Percentiles rank a stretch among this genome's conserved stretches.
phyloP scores from a whole-genome alignment of 1,284 basidiomycete species.

The Ustilago bromivora region DNA sequence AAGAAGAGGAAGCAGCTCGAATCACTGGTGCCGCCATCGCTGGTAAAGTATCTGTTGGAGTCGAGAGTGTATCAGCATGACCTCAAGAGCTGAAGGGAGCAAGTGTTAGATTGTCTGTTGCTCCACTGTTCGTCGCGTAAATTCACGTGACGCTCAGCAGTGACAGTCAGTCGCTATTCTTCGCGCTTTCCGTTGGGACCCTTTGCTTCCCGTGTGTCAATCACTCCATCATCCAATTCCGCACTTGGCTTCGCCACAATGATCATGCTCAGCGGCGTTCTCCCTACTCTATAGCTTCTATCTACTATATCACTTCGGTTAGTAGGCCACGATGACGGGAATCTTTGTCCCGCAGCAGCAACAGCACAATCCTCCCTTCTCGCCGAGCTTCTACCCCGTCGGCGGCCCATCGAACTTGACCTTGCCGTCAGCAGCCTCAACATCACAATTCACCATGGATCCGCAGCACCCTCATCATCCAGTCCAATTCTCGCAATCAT shows the following conservation, averaged over 20 bases:
- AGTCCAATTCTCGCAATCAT: neutral
- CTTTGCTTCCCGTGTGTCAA: neutral
- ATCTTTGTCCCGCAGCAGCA: slow-evolving; percentile 18
- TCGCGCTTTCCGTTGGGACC: slow-evolving; percentile 16
- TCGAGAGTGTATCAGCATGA: slow-evolving; percentile 33
- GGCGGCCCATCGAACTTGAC: neutral
- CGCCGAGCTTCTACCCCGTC: neutral
- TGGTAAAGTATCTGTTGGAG: slow-evolving; percentile 54
- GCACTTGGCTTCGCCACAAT: slow-evolving; percentile 5
- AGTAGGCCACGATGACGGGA: slow-evolving; percentile 12
- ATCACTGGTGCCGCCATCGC: slow-evolving; percentile 39
- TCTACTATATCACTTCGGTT: no score
- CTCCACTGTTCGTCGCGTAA: slow-evolving; percentile 21
- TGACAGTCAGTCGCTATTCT: neutral
- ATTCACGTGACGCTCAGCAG: slow-evolving; percentile 2
- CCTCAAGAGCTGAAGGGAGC: neutral
- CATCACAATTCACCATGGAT: neutral
- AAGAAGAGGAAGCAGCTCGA: slow-evolving; percentile 20
- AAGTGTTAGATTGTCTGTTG: slow-evolving; percentile 15
- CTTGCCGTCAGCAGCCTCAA: neutral
- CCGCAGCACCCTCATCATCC: neutral
- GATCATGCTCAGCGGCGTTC: neutral
- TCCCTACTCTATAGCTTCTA: no score
- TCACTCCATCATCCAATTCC: slow-evolving; percentile 7
- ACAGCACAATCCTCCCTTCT: neutral